These are phyloP conservation scores for Boletus smithii DNA, from an alignment of 1,284 basidiomycete genomes.

Conservation along the genomic window DNA sequence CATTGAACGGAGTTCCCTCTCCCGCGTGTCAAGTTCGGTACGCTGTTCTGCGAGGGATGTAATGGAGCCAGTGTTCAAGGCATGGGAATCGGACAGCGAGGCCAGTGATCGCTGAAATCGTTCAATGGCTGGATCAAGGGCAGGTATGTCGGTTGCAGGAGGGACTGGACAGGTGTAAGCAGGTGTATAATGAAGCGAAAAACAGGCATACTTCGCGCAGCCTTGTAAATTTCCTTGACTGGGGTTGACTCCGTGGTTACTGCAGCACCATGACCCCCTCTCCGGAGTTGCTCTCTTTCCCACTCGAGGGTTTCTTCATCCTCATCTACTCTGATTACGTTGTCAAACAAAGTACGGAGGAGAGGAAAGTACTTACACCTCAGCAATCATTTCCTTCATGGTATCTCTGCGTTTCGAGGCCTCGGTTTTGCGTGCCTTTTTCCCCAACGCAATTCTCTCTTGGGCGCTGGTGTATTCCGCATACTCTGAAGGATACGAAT, in stretches of 20 bases:
- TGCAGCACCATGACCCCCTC: slow-evolving; percentile 57
- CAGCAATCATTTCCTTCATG: slow-evolving; percentile 85
- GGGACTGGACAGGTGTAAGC: slow-evolving; percentile 50
- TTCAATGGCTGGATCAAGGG: slow-evolving; percentile 53
- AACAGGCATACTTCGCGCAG: slow-evolving; percentile 65
- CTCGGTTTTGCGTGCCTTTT: slow-evolving; percentile 77
- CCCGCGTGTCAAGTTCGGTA: slow-evolving; percentile 68
- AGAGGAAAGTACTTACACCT: slow-evolving; percentile 56
- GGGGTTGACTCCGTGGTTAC: slow-evolving; percentile 29
- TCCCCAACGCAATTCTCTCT: slow-evolving; percentile 83
- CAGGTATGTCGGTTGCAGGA: slow-evolving; percentile 53
- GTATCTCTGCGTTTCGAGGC: slow-evolving; percentile 67
- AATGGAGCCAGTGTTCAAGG: slow-evolving; percentile 60
- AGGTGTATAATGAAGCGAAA: background rate
- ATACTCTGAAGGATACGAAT: slow-evolving; percentile 52
- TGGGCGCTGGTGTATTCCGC: slow-evolving; percentile 89
- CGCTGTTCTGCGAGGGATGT: slow-evolving; percentile 65
- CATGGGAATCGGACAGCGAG: slow-evolving; percentile 67
- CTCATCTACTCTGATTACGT: slow-evolving; percentile 61
- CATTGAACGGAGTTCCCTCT: slow-evolving; percentile 77
- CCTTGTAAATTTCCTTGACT: slow-evolving; percentile 61
- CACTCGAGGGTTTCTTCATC: slow-evolving; percentile 90
- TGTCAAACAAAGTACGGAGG: slow-evolving; percentile 15
- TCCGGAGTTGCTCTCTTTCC: slow-evolving; percentile 83
- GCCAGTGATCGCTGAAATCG: slow-evolving; percentile 63